phyloP scores from a whole-genome alignment of 1,284 basidiomycete species.

The Cryptococcus sp. region DNA sequence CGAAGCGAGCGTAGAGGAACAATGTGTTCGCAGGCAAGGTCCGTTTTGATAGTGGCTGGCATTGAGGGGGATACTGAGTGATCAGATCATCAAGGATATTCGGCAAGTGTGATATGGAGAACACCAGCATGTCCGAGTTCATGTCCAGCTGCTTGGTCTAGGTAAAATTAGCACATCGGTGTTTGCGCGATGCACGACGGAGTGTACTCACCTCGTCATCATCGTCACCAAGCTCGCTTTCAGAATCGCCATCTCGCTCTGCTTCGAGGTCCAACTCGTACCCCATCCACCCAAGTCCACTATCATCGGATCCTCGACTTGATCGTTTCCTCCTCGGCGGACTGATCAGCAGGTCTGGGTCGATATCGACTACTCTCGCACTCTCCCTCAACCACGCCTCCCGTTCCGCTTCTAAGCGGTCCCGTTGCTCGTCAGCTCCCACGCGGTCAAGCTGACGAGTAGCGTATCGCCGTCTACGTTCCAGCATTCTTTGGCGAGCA shows the following conservation, averaged over 20 bases:
- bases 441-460: constrained; percentile 57
- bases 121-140: constrained; percentile 69
- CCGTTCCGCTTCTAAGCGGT: constrained; percentile 61
- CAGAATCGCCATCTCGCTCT: constrained; percentile 20
- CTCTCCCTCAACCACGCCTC: constrained; percentile 61
- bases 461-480: constrained; percentile 64
- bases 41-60: constrained; percentile 61
- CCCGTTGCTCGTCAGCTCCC: constrained; percentile 60
- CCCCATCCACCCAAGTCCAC: constrained; percentile 23
- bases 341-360: constrained; percentile 31
- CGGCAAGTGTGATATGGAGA: constrained; percentile 74
- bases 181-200: neutral
- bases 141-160: constrained; percentile 6
- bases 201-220: constrained; percentile 34
- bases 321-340: constrained; percentile 3
- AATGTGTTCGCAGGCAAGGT: constrained; percentile 77
- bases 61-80: constrained; percentile 63
- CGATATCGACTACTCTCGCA: constrained; percentile 36
- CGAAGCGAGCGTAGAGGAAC: constrained; percentile 84
- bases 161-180: neutral
- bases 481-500: constrained; percentile 47
- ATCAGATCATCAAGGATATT: constrained; percentile 79
- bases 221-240: constrained; percentile 41
- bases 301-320: constrained; percentile 21
- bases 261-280: constrained; percentile 18